Evolutionary conservation across 2,329 filamentous ascomycete species (phyloP), one percentile per base, ranked within the genome.

Genomic region (Pochonia chlamydosporia): DNA sequence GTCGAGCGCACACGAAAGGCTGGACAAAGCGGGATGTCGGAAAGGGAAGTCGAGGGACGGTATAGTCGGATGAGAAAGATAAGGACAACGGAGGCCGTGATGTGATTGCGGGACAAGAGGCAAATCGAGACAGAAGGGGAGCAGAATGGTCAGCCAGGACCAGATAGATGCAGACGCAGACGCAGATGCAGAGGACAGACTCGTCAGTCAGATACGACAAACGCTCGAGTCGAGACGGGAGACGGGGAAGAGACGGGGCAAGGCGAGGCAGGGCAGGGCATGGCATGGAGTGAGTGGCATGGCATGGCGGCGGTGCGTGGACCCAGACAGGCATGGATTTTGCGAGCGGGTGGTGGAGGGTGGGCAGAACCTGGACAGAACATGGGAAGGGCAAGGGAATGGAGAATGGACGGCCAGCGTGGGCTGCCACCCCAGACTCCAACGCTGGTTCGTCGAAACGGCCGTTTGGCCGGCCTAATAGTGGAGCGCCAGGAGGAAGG

Each of bases 401-500:
- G 42, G 48, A 55, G 49, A 43, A 42, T 25, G 31, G 44, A 43
- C 25, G 40, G 40, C 14, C 28, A 36, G 43, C 39, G 40, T 42
- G 35, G 45, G 40, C 44, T 37, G 42, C 16, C 21, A 43, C 30
- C 26, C 33, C 31, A 35, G 44, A 20, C 16, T 43, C 40, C 24
- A 28, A 48, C 53, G 55, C 59, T 66, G 66, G 64, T 65, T 65
- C 63, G 64, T 63, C 64, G 59, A 64, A 62, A 67, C 75, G 75
- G 75, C 74, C 72, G 63, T 75, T 73, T 78, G 64, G 67, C 74
- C 75, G 75, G 75, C 73, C 65, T 70, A 77, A 78, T 76, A 75
- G 75, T 79, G 75, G 75, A 70, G 72, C 61, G 58, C 50, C 33
- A 48, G 33, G 48, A 46, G 48, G 40, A 51, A 54, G 44, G 50